Percentiles rank a stretch among this genome's conserved stretches.
phyloP scores from a whole-genome alignment of 768 basidiomycete species.

The Psilocybe sp. region DNA sequence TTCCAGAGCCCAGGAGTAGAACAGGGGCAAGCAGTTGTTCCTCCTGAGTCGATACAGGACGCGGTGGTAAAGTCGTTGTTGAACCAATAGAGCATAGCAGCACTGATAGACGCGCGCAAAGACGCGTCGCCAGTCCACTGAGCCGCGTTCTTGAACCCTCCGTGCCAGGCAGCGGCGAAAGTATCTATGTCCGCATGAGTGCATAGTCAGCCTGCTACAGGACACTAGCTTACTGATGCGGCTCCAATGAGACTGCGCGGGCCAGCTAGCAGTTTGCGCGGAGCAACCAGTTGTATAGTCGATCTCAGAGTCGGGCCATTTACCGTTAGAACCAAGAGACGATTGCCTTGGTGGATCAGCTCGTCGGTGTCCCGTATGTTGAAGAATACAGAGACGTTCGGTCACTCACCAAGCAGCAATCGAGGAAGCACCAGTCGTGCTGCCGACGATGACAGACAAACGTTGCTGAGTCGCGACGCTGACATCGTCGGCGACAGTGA shows the following conservation, averaged over 20 bases:
- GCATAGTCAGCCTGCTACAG: neutral
- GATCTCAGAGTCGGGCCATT: slow-evolving; percentile 54
- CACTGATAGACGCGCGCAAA: slow-evolving; percentile 35
- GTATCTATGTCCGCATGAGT: slow-evolving; percentile 28
- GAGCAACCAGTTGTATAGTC: slow-evolving; percentile 63
- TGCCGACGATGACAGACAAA: slow-evolving; percentile 35
- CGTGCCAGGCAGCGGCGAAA: slow-evolving; percentile 50
- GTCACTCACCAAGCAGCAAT: slow-evolving; percentile 38
- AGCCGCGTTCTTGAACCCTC: slow-evolving; percentile 36
- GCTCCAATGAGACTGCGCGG: slow-evolving; percentile 57
- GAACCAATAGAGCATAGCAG: slow-evolving; percentile 63
- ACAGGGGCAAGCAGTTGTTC: slow-evolving; percentile 50
- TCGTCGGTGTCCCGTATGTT: neutral
- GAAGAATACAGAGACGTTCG: neutral
- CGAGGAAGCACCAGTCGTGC: slow-evolving; percentile 35
- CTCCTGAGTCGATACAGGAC: slow-evolving; percentile 52
- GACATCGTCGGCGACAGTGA: slow-evolving; percentile 24
- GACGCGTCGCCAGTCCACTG: slow-evolving; percentile 32
- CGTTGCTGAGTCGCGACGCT: slow-evolving; percentile 33
- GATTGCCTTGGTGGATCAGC: slow-evolving; percentile 34
- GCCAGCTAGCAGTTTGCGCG: slow-evolving; percentile 68
- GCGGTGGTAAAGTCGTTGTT: slow-evolving; percentile 48
- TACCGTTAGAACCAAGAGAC: slow-evolving; percentile 44
- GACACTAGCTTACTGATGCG: slow-evolving; percentile 39
- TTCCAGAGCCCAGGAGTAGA: slow-evolving; percentile 51